Evolutionary conservation across 2,329 filamentous ascomycete species (phyloP), one percentile per base, ranked within the genome.

Genomic region (Trichoderma sp.): DNA sequence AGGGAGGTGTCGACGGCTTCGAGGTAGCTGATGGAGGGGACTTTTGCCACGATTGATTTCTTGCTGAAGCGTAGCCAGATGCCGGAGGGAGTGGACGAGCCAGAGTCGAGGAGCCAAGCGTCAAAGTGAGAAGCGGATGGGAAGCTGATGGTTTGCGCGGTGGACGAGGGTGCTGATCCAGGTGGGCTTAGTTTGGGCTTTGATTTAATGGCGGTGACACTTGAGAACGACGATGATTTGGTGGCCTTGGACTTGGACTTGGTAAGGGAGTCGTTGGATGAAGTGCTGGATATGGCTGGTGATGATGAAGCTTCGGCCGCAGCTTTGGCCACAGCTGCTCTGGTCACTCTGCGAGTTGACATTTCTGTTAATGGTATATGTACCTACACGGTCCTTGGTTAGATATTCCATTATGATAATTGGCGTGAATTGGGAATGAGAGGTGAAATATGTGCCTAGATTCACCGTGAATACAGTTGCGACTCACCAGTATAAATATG

Each of bases 1-100:
- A 89, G 79, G 1, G 86, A 86, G 37, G 80, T 76, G 72, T 88
- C 84, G 19, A 89, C 80, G 1, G 86, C 86, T 73, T 87, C 77
- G 68, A 72, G 80, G 73, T 83, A 82, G 17, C 80, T 81, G 15
- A 87, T 75, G 0, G 83, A 83, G 1, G 78, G 70, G n/a, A 80
- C 75, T 4, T 75, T 73, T 1, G 80, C 80, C 22, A 67, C 10
- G 64, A 58, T 67, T 22, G 74, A 67, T 67, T 84, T 86, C 67
- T 86, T 86, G 56, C 79, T 79, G 27, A 86, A 76, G 60, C 82
- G 80, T 17, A 86, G 76, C 78, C 84, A 83, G 63, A 86, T 70
- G 0, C 82, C 83, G 0, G 75, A 61, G 0, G 73, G 66, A 2
- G 74, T 76, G 7, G 71, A 35, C 70, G 80, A 73, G 57, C 80